phyloP scores from a whole-genome alignment of 192 early-diverging fungal genomes.

The Coemansia sp. region DNA sequence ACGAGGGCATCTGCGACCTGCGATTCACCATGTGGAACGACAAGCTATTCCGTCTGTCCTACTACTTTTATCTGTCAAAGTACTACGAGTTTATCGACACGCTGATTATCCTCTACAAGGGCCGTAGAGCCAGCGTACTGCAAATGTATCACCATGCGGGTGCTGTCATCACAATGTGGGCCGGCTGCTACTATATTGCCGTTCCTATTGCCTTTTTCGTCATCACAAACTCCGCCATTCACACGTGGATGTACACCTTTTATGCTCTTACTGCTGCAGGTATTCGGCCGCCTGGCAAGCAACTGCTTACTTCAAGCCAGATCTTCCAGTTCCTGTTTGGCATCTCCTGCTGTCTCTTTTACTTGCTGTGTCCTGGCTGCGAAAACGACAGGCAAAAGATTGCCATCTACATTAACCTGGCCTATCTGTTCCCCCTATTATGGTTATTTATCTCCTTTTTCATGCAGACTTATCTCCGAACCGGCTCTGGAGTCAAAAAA shows the following conservation, averaged over 20 bases:
- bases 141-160: constrained; percentile 90
- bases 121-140: constrained; percentile 65
- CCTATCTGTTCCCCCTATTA: constrained; percentile 74
- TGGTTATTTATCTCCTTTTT: constrained; percentile 82
- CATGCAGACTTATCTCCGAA: constrained; percentile 60
- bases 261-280: constrained; percentile 74
- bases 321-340: constrained; percentile 86
- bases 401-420: constrained; percentile 68
- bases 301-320: constrained; percentile 78
- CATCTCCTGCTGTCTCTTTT: constrained; percentile 62
- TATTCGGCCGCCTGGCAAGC: constrained; percentile 74
- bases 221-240: constrained; percentile 76
- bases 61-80: constrained; percentile 86
- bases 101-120: constrained; percentile 79
- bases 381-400: constrained; percentile 58
- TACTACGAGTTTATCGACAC: constrained; percentile 89
- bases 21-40: constrained; percentile 66
- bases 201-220: constrained; percentile 86
- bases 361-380: constrained; percentile 67
- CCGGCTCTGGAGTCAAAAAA: constrained; percentile 1
- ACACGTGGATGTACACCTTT: constrained; percentile 86
- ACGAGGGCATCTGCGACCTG: constrained; percentile 68
- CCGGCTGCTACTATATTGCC: constrained; percentile 70
- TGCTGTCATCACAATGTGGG: constrained; percentile 88
- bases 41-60: constrained; percentile 72